Evolutionary conservation across 441 rosid species (phyloP), one percentile per base, ranked within the genome.

Genomic region (Adansonia gregorii): DNA sequence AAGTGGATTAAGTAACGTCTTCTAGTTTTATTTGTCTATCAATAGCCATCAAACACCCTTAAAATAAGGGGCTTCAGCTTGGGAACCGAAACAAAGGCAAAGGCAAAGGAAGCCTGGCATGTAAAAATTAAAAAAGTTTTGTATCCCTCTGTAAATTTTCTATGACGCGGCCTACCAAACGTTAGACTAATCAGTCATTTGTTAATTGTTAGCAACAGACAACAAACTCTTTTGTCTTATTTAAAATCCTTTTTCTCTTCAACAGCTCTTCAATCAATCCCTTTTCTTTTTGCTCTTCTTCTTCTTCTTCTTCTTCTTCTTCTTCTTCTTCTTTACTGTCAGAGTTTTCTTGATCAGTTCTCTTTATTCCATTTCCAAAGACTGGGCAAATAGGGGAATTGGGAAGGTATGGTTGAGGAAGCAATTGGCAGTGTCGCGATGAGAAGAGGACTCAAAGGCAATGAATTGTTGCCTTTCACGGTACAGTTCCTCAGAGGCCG

Each of bases 401-500:
- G 8, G 24, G 12, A 65, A 43, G 45, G 7, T 9, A 67, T 67
- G 74, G 69, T 4, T 7, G 69, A 59, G 15, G 55, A 14, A 60
- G n/a, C 55, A 24, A 58, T 58, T 27, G 48, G 8, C 4, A n/a
- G 78, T n/a, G 4, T 41, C 48, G 14, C 52, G 3, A 49, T 27
- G 15, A 6, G 17, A 1, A 72, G 49, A 69, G 65, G 74, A 24
- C 2, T 64, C 79, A n/a, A 31, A 41, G 43, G 58, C 20, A 51
- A 39, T 0, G 87, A 84, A 63, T 17, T 61, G 54, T 31, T 61
- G 43, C 73, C 71, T 61, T 88, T 91, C 79, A 24, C 84, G 56
- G 59, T 76, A 15, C 87, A 89, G 74, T 46, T 89, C 56, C 31
- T 89, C 2, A 71, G 39, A 7, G 93, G 95, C 24, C 82, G 95